Evolutionary conservation across 176 grass and related monocot genomes (phyloP), one percentile per base, ranked within the genome.

Genomic region (Leersia perrieri): DNA sequence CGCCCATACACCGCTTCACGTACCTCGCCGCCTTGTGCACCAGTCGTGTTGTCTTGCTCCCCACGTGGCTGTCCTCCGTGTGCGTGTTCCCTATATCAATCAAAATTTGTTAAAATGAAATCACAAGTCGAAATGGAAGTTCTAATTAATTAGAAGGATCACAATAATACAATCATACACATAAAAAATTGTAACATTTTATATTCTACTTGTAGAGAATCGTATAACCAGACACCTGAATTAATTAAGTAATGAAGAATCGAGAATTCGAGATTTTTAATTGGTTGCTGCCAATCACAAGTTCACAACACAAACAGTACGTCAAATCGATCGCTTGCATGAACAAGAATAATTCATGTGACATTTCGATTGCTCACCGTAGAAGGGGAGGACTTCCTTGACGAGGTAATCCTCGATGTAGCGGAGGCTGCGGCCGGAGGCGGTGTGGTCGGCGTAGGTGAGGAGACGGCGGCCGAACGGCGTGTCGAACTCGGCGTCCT

Each of bases 371-470:
- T 13, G 60, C 60, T 30, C 79, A 89, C 93, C 94, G 33, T 97
- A 97, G 73, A 78, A 79, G 22, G 94, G 94, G 72, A 97, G 94
- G 68, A 94, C 89, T 57, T 92, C 74, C 31, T 82, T 78, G 41
- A 90, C 32, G 78, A 97, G 60, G 62, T 92, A 97, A 28, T 97
- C 86, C 70, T 97, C 94, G 34, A 97, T 69, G 82, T 88, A 90
- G 0, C 77, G 77, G n/a, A 97, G 76, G 85, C 85, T 77, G 29
- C 76, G 84, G 45, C 91, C 94, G 45, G 94, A 90, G 14, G 91
- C 94, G 11, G 94, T 92, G 53, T 94, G 89, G 75, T 97, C 94
- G 28, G 87, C 92, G 76, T 97, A 97, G 9, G 85, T 90, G 15
- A 97, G 84, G 2, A 14, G 29, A 38, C 91, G 92, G 2, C 75